phyloP scores from a whole-genome alignment of 2,329 filamentous ascomycete genomes.

The Hypomyces perniciosus region DNA sequence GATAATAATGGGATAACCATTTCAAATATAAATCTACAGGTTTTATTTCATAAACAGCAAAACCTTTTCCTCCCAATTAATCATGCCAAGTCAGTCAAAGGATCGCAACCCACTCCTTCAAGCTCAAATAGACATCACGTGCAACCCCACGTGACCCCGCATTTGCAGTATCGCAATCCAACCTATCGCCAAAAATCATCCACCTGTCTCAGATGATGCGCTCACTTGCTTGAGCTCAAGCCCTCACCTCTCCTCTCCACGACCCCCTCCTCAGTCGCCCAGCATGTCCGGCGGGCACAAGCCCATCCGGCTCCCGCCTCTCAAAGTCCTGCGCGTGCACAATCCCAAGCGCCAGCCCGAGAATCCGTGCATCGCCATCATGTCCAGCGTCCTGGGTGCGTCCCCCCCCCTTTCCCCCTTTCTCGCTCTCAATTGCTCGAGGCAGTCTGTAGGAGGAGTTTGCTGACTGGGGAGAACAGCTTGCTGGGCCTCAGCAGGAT shows the following conservation, averaged over 20 bases:
- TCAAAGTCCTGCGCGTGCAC: conserved; percentile 49
- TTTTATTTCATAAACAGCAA: no score
- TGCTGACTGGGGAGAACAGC: conserved; percentile 40
- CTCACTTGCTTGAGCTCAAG: background rate
- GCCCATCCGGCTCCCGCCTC: conserved; percentile 52
- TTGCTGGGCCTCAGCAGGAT: conserved; percentile 78
- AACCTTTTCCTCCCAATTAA: no score
- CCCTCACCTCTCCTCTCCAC: background rate
- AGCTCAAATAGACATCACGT: background rate
- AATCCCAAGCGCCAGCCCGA: conserved; percentile 43
- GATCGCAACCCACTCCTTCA: background rate
- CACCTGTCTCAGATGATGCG: background rate
- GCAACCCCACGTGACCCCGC: conserved; percentile 3
- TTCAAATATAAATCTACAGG: no score
- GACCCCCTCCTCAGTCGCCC: conserved; percentile 5
- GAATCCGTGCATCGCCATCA: conserved; percentile 50
- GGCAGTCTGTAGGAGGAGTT: background rate
- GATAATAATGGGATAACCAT: no score
- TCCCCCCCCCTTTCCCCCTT: conserved; percentile 1
- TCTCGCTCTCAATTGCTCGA: background rate
- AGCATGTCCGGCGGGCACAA: conserved; percentile 42
- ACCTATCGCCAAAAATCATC: conserved; percentile 2
- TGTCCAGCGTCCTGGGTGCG: conserved; percentile 53
- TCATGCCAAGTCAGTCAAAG: background rate
- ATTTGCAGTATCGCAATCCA: background rate